These are phyloP conservation scores for Citrus cavaleriei DNA, from an alignment of 345 rosid species.

Conservation along the genomic window DNA sequence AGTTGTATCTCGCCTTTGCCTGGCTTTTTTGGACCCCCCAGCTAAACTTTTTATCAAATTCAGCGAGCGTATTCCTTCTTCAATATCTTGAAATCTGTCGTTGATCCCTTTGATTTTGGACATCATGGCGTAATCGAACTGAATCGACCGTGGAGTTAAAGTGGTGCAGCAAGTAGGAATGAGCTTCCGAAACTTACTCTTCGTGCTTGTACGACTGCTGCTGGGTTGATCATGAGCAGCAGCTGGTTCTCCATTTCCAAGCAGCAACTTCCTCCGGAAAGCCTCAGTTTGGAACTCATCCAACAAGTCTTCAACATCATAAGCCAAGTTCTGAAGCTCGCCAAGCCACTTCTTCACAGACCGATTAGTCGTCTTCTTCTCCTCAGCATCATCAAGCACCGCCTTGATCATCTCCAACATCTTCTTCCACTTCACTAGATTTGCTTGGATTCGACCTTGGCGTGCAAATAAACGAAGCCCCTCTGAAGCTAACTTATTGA, in stretches of 20 bases:
- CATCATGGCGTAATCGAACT: not conserved
- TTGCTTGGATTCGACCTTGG: accelerated
- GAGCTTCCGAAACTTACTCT: not conserved
- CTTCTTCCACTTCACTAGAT: too few relatives aligned
- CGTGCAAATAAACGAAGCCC: too few relatives aligned
- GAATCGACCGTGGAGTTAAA: not conserved
- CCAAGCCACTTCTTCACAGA: too few relatives aligned
- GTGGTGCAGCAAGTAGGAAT: not conserved
- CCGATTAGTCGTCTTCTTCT: too few relatives aligned
- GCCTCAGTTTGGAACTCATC: too few relatives aligned
- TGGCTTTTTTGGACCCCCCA: not conserved
- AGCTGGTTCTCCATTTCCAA: not conserved
- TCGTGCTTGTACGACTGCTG: too few relatives aligned
- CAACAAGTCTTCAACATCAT: too few relatives aligned
- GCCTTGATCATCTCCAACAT: not conserved
- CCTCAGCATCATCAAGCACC: not conserved
- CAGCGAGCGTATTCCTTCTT: not conserved
- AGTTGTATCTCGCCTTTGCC: not conserved
- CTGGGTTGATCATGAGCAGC: not conserved
- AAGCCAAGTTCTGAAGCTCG: too few relatives aligned
- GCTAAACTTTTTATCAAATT: not conserved
- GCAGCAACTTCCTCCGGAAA: too few relatives aligned
- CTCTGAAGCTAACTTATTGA: too few relatives aligned
- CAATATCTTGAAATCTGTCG: not conserved
- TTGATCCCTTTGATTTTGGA: not conserved